Percentiles rank a stretch among this genome's conserved stretches.
Conservation (phyloP, 2,329 filamentous ascomycete genomes). For the Drechmeria coniospora region DNA sequence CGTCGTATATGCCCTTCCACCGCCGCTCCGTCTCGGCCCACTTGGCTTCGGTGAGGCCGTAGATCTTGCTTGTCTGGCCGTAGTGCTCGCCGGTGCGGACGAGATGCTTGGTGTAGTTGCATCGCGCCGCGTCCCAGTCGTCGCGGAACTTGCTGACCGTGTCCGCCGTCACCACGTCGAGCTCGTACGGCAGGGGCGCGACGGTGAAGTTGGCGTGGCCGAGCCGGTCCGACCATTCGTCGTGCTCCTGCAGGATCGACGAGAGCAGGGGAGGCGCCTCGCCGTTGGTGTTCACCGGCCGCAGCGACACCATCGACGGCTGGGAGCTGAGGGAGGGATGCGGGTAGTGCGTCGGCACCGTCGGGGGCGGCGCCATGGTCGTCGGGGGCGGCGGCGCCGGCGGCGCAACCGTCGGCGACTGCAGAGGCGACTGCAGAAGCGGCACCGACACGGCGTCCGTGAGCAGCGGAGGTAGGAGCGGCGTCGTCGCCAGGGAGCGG, state of each 20-base stretch:
- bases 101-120: slow-evolving; percentile 80
- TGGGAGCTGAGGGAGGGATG: slow-evolving; percentile 58
- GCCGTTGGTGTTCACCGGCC: slow-evolving; percentile 44
- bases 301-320: slow-evolving; percentile 64
- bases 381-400: slow-evolving; percentile 1
- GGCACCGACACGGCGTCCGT: slow-evolving; percentile 39
- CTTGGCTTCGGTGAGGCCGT: slow-evolving; percentile 71
- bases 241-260: slow-evolving; percentile 51
- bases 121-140: slow-evolving; percentile 71
- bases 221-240: slow-evolving; percentile 71
- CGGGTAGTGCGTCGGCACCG: slow-evolving; percentile 30
- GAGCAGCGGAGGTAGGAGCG: slow-evolving; percentile 70
- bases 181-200: slow-evolving; percentile 62
- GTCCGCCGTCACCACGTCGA: slow-evolving; percentile 43
- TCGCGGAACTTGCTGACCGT: slow-evolving; percentile 47
- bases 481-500: slow-evolving; percentile 56
- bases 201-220: slow-evolving; percentile 94
- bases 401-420: slow-evolving; percentile 48
- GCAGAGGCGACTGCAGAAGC: slow-evolving; percentile 61
- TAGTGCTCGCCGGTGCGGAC: slow-evolving; percentile 83
- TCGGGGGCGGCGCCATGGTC: slow-evolving; percentile 3
- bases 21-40: slow-evolving; percentile 65
- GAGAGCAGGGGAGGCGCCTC: slow-evolving; percentile 41
- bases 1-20: slow-evolving; percentile 59
- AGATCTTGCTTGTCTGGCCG: slow-evolving; percentile 77